Evolutionary conservation across 768 basidiomycete species (phyloP).

Genomic region (Coprinopsis strossmayeri): DNA sequence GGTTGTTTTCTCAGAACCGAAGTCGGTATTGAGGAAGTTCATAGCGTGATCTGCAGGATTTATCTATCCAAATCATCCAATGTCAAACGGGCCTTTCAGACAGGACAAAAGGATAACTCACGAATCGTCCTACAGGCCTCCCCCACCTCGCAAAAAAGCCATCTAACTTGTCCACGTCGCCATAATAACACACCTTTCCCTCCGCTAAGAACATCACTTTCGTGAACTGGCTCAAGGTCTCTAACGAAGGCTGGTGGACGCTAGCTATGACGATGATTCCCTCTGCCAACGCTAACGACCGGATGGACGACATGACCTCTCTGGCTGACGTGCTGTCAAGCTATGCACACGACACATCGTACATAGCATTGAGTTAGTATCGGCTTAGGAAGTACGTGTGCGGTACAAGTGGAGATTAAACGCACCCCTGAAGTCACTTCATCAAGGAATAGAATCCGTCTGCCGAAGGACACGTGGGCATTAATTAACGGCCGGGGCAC

Average conservation of each 20-base stretch:
- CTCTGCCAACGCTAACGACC: slow-evolving; percentile 35
- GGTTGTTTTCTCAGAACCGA: slow-evolving; percentile 15
- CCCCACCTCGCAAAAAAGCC: slow-evolving; percentile 35
- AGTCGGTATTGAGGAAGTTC: slow-evolving; percentile 48
- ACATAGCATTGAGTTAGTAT: background rate
- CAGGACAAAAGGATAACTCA: slow-evolving; percentile 19
- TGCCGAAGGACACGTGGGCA: slow-evolving; percentile 10
- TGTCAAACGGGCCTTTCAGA: slow-evolving; percentile 2
- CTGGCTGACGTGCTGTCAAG: slow-evolving; percentile 43
- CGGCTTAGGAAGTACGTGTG: too few relatives aligned
- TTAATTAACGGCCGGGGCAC: too few relatives aligned
- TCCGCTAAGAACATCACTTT: slow-evolving; percentile 50
- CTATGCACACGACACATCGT: slow-evolving; percentile 14
- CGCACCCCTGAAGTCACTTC: slow-evolving; percentile 50
- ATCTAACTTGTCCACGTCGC: slow-evolving; percentile 34
- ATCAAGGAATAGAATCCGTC: slow-evolving; percentile 54
- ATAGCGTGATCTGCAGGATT: slow-evolving; percentile 59
- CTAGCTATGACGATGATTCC: slow-evolving; percentile 55
- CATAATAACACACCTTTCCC: slow-evolving; percentile 40
- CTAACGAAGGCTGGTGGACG: slow-evolving; percentile 63
- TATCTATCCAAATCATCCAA: slow-evolving; percentile 19
- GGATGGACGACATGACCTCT: slow-evolving; percentile 38
- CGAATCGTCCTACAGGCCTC: slow-evolving; percentile 28
- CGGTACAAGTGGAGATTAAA: too few relatives aligned
- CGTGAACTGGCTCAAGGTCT: slow-evolving; percentile 56